These are phyloP conservation scores for Beta vulgaris DNA, from an alignment of 148 eudicot species.

Conservation along the genomic window DNA sequence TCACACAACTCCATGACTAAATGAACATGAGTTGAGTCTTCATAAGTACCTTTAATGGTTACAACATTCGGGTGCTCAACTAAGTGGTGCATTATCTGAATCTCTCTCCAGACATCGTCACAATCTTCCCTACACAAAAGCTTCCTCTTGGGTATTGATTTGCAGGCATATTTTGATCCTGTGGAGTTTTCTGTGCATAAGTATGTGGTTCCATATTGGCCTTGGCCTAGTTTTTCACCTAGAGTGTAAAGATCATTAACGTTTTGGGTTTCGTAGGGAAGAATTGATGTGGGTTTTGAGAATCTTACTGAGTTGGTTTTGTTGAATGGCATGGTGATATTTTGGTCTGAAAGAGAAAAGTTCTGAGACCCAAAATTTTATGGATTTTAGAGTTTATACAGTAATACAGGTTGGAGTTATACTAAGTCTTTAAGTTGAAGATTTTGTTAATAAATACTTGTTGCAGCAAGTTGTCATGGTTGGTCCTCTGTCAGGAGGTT, in stretches of 20 bases:
- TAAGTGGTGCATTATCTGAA: constrained; percentile 70
- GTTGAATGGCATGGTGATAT: constrained; percentile 21
- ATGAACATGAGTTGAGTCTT: constrained; percentile 52
- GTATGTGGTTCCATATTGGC: constrained; percentile 66
- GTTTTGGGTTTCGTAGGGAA: constrained; percentile 42
- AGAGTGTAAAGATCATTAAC: constrained; percentile 41
- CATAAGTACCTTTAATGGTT: constrained; percentile 56
- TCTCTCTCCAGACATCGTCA: constrained; percentile 68
- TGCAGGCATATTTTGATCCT: constrained; percentile 54
- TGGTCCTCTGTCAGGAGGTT: constrained; percentile 25
- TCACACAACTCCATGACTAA: constrained; percentile 70
- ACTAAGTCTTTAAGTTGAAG: constrained; percentile 20
- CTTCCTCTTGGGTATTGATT: constrained; percentile 59
- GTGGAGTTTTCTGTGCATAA: constrained; percentile 52
- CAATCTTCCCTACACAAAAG: constrained; percentile 58
- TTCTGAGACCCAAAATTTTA: not conserved
- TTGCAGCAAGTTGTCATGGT: constrained; percentile 24
- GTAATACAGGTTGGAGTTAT: constrained; percentile 9
- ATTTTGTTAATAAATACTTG: not conserved
- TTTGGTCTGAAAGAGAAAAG: not conserved
- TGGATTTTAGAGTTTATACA: not conserved
- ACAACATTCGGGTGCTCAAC: constrained; percentile 52
- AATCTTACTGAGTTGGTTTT: constrained; percentile 35
- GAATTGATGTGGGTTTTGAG: constrained; percentile 43
- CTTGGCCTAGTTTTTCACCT: constrained; percentile 58